A percentile compares a stretch with the other conserved stretches of the same genome.
Evolutionary conservation across 495 filamentous ascomycete species (phyloP).

Genomic region (Bathelium albidoporum): DNA sequence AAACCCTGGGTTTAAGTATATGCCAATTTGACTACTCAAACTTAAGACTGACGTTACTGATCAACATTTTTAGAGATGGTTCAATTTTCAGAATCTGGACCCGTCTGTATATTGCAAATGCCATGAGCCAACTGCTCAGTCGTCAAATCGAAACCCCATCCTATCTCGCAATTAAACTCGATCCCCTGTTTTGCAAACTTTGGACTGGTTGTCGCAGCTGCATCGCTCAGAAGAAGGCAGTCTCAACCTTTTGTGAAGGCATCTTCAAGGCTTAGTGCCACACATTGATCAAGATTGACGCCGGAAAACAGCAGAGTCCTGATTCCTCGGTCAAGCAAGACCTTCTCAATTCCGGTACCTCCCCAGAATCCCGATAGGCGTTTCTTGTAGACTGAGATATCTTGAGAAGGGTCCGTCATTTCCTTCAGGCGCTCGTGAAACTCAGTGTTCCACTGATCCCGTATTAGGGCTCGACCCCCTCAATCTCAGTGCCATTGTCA

Average conservation of each 20-base stretch:
- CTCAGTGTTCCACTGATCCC: constrained; percentile 45
- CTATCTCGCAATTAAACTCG: constrained; percentile 35
- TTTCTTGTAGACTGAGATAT: constrained; percentile 47
- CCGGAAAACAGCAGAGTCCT: constrained; percentile 44
- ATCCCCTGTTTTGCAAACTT: constrained; percentile 31
- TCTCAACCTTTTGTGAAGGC: constrained; percentile 44
- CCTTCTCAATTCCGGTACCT: constrained; percentile 19
- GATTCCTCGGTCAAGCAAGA: constrained; percentile 32
- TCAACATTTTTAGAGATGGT: too few species aligned
- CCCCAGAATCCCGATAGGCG: constrained; percentile 48
- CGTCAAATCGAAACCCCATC: constrained; percentile 39
- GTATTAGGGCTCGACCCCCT: constrained; percentile 40
- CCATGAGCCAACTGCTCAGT: too few species aligned
- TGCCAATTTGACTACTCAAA: too few species aligned
- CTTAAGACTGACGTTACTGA: too few species aligned
- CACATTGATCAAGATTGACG: constrained; percentile 48
- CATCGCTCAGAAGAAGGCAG: constrained; percentile 45
- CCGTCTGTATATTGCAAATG: too few species aligned
- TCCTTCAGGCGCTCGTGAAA: constrained; percentile 37
- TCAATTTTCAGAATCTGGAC: too few species aligned
- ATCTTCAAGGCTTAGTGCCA: constrained; percentile 43
- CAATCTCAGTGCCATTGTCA: constrained; percentile 26
- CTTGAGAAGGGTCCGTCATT: constrained; percentile 27
- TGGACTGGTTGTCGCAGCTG: constrained; percentile 41
- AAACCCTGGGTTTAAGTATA: too few species aligned